Conservation (phyloP, 768 basidiomycete genomes). For the Glaciozyma antarctica region DNA sequence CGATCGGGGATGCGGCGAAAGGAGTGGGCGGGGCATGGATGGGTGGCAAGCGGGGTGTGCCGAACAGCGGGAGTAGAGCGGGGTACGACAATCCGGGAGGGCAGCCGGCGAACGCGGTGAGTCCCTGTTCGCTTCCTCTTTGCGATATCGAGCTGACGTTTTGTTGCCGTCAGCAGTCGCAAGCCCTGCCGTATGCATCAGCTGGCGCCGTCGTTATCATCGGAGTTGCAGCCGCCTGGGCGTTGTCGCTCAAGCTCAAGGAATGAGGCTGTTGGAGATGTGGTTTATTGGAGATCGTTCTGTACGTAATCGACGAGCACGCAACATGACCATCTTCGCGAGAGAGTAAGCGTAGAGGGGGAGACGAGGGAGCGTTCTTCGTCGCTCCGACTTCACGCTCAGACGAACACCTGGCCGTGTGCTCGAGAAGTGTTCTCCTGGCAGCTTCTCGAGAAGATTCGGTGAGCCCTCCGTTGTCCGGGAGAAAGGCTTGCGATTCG, state of each 20-base stretch:
- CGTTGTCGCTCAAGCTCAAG: constrained; percentile 24
- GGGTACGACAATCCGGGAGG: neutral
- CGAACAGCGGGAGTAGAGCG: neutral
- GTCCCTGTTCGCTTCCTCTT: neutral
- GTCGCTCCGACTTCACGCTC: too few relatives aligned
- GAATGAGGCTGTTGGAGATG: constrained; percentile 7
- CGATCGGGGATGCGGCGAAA: constrained; percentile 13
- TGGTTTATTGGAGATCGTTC: too few relatives aligned
- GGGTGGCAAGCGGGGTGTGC: neutral
- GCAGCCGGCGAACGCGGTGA: neutral
- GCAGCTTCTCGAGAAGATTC: too few relatives aligned
- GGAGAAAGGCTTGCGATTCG: too few relatives aligned
- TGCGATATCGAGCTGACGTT: neutral
- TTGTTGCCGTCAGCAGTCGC: neutral
- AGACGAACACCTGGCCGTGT: too few relatives aligned
- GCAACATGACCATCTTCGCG: too few relatives aligned
- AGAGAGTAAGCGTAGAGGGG: too few relatives aligned
- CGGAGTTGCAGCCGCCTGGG: constrained; percentile 29
- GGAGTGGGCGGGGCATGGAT: neutral
- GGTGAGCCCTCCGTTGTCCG: too few relatives aligned
- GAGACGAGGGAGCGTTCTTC: too few relatives aligned
- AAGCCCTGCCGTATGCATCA: constrained; percentile 22
- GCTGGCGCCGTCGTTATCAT: constrained; percentile 33
- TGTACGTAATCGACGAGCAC: too few relatives aligned
- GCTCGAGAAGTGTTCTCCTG: too few relatives aligned